Conservation (phyloP, 768 basidiomycete species). For the Gelatoporia subvermispora region DNA sequence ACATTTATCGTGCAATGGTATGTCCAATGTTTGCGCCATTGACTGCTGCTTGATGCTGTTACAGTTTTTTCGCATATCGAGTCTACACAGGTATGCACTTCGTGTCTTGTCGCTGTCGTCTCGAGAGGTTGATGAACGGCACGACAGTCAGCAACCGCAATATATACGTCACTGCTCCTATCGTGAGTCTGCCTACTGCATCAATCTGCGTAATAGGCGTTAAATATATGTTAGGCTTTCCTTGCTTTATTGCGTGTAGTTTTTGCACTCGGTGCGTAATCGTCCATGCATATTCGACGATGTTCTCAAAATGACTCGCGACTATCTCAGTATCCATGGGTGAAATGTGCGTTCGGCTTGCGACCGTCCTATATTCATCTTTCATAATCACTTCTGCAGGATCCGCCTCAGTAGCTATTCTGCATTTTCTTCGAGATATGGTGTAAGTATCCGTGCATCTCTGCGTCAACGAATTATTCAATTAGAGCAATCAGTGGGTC, state of each 20-base stretch:
- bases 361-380: neutral
- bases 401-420: slow-evolving; percentile 12
- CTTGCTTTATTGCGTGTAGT: neutral
- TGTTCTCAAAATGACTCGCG: too few relatives aligned
- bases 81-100: slow-evolving; percentile 8
- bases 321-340: neutral
- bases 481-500: slow-evolving; percentile 13
- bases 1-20: slow-evolving; percentile 25
- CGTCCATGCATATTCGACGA: too few relatives aligned
- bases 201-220: neutral
- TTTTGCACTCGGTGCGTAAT: neutral
- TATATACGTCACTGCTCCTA: neutral
- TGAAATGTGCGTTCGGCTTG: neutral
- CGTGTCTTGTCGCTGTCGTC: neutral
- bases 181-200: neutral
- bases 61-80: slow-evolving; percentile 23
- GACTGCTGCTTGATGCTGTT: neutral
- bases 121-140: neutral
- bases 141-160: slow-evolving; percentile 1
- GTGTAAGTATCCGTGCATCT: slow-evolving; percentile 3
- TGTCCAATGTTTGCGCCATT: neutral
- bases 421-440: slow-evolving; percentile 8
- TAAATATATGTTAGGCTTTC: neutral
- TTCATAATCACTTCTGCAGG: neutral
- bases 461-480: neutral